A percentile compares a stretch with the other conserved stretches of the same genome.
phyloP scores from a whole-genome alignment of 768 basidiomycete species.

The Cystofilobasidium macerans region DNA sequence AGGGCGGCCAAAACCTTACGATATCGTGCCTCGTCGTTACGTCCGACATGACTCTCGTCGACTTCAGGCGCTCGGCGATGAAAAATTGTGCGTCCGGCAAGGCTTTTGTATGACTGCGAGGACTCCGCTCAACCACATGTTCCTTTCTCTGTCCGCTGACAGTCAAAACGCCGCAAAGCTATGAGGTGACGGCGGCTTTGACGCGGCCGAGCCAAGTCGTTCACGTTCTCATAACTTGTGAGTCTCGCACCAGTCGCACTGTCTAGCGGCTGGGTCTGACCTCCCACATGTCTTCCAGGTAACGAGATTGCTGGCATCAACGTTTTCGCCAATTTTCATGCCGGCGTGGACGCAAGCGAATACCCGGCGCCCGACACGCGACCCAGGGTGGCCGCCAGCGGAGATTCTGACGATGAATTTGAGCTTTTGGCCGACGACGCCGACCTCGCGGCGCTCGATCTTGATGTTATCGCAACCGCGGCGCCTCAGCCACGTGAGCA shows the following conservation, averaged over 20 bases:
- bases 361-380: conserved; percentile 19
- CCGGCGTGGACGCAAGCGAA: conserved; percentile 3
- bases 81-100: not conserved
- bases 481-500: no score
- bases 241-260: not conserved
- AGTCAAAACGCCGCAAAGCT: conserved; percentile 23
- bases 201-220: conserved; percentile 15
- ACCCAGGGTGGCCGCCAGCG: not conserved
- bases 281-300: not conserved
- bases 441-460: not conserved
- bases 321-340: conserved; percentile 8
- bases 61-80: conserved; percentile 7
- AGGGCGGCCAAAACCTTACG: conserved; percentile 4
- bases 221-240: conserved; percentile 5
- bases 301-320: conserved; percentile 22
- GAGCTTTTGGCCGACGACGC: not conserved
- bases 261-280: not conserved
- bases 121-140: no score
- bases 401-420: not conserved
- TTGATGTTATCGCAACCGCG: not conserved
- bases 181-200: conserved; percentile 12
- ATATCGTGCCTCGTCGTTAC: conserved; percentile 21
- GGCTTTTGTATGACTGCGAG: not conserved
- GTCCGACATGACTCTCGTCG: conserved; percentile 6
- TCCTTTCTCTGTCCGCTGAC: not conserved